A percentile compares a stretch with the other conserved stretches of the same genome.
These are phyloP conservation scores for Beauveria brongniartii DNA, from an alignment of 2,329 filamentous ascomycete genomes.

Conservation along the genomic window DNA sequence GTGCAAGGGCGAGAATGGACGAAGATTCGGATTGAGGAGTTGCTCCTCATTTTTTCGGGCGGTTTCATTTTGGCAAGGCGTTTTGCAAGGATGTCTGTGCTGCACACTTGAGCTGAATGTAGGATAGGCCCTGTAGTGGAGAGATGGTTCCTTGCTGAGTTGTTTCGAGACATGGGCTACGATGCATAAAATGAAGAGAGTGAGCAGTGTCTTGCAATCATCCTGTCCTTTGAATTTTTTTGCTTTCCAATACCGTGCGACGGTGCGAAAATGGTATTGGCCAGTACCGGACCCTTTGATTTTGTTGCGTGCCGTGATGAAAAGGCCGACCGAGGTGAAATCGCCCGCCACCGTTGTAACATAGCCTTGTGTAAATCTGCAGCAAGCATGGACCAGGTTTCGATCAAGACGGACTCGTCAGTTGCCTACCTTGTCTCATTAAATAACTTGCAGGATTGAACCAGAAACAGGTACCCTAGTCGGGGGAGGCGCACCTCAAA, in stretches of 20 bases:
- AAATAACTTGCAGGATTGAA: no score
- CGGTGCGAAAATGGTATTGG: no score
- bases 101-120: neutral
- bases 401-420: no score
- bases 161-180: neutral
- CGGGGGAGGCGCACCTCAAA: no score
- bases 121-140: neutral
- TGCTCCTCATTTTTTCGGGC: neutral
- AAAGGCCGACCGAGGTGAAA: no score
- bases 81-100: constrained; percentile 6
- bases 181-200: neutral
- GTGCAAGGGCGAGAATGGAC: constrained; percentile 50
- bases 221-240: neutral
- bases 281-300: no score
- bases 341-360: no score
- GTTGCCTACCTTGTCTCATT: no score
- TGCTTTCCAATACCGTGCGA: neutral
- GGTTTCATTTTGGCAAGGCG: neutral
- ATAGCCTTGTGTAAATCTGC: no score
- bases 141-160: neutral
- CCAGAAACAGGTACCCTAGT: no score
- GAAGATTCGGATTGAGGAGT: constrained; percentile 48
- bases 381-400: no score
- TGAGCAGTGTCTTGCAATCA: neutral
- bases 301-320: no score